phyloP scores from a whole-genome alignment of 192 early-diverging fungal species.

The Piromyces finnis region DNA sequence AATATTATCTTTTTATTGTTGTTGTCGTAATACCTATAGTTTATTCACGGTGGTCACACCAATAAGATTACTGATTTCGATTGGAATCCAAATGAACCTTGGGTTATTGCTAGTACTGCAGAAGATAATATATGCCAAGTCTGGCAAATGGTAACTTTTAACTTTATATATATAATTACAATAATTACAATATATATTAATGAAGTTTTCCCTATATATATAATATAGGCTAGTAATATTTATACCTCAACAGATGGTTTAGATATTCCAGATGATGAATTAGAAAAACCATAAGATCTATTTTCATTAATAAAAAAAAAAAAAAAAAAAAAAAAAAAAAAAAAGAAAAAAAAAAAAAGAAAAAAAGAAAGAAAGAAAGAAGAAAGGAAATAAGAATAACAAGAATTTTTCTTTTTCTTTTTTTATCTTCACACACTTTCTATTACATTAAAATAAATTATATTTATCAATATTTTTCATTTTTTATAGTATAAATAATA shows the following conservation, averaged over 20 bases:
- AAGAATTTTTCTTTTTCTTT: too few relatives aligned
- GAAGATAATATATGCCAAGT: constrained; percentile 97
- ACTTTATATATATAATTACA: too few relatives aligned
- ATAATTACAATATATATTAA: too few relatives aligned
- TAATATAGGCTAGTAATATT: not conserved
- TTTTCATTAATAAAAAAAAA: not conserved
- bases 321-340: not conserved
- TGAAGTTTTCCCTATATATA: not conserved
- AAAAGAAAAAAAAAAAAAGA: too few relatives aligned
- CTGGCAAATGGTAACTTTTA: constrained; percentile 93
- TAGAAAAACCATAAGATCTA: not conserved
- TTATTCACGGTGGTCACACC: constrained; percentile 95
- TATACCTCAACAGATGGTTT: not conserved
- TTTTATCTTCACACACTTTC: too few relatives aligned
- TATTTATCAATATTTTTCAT: too few relatives aligned
- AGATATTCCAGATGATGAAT: not conserved
- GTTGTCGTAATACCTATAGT: constrained; percentile 38
- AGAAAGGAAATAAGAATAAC: too few relatives aligned
- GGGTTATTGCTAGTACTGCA: constrained; percentile 83
- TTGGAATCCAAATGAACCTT: constrained; percentile 88
- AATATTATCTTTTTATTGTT: too few relatives aligned
- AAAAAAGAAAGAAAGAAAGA: too few relatives aligned
- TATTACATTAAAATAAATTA: too few relatives aligned
- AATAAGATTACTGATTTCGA: constrained; percentile 88
- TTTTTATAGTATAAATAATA: too few relatives aligned